Base-by-base conservation (phyloP, 495 filamentous ascomycete species). In the Xylona heveae region DNA sequence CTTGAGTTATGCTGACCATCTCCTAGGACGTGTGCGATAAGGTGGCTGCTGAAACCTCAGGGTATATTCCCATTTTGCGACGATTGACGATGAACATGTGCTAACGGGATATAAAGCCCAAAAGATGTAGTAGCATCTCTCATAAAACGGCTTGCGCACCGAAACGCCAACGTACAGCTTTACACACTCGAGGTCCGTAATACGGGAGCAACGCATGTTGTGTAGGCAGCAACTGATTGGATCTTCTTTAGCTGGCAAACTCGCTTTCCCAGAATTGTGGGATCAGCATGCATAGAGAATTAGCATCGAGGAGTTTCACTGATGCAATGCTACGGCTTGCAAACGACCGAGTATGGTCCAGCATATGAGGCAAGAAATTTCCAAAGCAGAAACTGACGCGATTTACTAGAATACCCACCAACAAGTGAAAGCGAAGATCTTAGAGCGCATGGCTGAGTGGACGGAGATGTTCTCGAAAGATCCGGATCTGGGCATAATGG, bases 151-250 rank as follows among this genome's bases (percentile, higher is more conserved):
- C 62, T 97, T 40, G 90, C 88, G 35, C 85, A 97, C 55, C 71
- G 88, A 38, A 97, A 97, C 55, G 88, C 88, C 35, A 95, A 97
- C 54, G 88, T 97, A n/a, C 88, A 97, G 56, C 64, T 97, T 20
- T 97, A 97, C 49, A 95, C 88, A 13, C 64, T 97, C 36, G 88
- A 97, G 66, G 82, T 88, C 43, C 28, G 64, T 46, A 29, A 12
- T 20, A 6, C 13, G 10, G 22, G 39, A 27, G 6, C 23, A 35
- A 22, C 19, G 2, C 28, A 4, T 9, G 6, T 20, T 27, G 26
- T 8, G 10, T 14, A 10, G 14, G 10, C 12, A 14, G 18, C 6
- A 19, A 17, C 41, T 49, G 31, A 50, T 24, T 13, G 13, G 6
- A 6, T 21, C 12, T 8, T 28, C 37, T 9, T 34, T 46, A 76